Evolutionary conservation across 2,329 filamentous ascomycete genomes (phyloP).

Genomic region (Botrytis deweyae): DNA sequence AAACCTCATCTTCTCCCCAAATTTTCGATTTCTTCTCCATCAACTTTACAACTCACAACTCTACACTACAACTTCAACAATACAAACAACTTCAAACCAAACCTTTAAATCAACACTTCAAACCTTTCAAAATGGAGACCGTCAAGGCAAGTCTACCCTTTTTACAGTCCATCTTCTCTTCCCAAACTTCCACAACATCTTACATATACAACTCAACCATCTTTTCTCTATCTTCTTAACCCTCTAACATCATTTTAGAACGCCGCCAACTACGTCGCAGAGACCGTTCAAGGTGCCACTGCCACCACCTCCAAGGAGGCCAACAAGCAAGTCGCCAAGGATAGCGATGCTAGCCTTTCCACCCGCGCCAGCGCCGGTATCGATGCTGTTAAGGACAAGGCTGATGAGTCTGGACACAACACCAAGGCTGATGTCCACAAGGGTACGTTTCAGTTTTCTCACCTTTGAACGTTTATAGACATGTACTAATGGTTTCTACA

Average conservation of each 20-base stretch:
- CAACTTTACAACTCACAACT: conserved; percentile 25
- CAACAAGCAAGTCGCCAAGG: conserved; percentile 59
- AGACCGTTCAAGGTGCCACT: conserved; percentile 51
- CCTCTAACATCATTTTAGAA: conserved; percentile 38
- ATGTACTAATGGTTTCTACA: conserved; percentile 26
- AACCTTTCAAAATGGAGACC: conserved; percentile 40
- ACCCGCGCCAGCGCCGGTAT: conserved; percentile 52
- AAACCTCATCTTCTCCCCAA: conserved; percentile 8
- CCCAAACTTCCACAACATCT: not conserved
- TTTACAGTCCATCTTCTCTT: no score
- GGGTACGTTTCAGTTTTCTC: conserved; percentile 33
- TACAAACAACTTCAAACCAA: conserved; percentile 22
- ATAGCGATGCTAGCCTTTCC: conserved; percentile 44
- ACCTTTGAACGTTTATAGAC: not conserved
- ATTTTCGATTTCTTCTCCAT: conserved; percentile 6
- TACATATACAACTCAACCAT: no score
- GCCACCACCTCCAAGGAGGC: conserved; percentile 55
- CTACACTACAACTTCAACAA: conserved; percentile 28
- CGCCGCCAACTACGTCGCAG: conserved; percentile 56
- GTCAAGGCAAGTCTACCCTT: conserved; percentile 34
- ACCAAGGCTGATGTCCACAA: conserved; percentile 50
- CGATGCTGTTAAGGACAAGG: conserved; percentile 53
- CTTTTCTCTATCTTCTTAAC: no score
- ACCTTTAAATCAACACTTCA: conserved; percentile 25
- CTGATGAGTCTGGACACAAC: conserved; percentile 52